A percentile compares a stretch with the other conserved stretches of the same genome.
These are phyloP conservation scores for Phytophthora aleatoria DNA, from an alignment of 352 stramenopile genomes.

Conservation along the genomic window DNA sequence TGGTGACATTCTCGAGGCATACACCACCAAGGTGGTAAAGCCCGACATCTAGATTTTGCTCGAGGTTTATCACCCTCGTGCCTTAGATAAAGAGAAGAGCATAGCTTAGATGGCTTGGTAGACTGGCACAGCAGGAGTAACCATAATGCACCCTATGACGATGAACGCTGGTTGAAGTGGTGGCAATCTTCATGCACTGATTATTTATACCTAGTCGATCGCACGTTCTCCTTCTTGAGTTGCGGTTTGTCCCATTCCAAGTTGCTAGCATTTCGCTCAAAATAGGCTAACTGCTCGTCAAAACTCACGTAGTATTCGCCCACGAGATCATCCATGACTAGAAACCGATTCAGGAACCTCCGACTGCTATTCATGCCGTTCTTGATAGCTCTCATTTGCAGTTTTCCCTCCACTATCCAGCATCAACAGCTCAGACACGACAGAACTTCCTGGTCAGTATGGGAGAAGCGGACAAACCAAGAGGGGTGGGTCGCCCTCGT, in stretches of 20 bases:
- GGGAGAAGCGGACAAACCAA: conserved; percentile 12
- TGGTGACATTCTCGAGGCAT: conserved; percentile 95
- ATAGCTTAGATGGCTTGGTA: conserved; percentile 24
- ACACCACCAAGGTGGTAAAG: conserved; percentile 77
- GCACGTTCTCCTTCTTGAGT: background rate
- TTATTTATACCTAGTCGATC: conserved; percentile 2
- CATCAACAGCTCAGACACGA: background rate
- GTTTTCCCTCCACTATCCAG: conserved; percentile 9
- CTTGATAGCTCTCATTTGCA: conserved; percentile 15
- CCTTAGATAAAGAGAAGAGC: background rate
- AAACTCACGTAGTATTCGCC: background rate
- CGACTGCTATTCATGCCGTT: background rate
- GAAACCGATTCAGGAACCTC: conserved; percentile 24
- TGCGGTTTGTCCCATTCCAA: background rate
- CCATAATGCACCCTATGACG: conserved; percentile 27
- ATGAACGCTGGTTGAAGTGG: conserved; percentile 4
- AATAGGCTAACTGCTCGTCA: background rate
- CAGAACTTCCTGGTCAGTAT: conserved; percentile 1
- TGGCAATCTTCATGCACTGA: conserved; percentile 8
- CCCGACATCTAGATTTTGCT: conserved; percentile 48
- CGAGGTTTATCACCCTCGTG: background rate
- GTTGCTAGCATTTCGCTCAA: background rate
- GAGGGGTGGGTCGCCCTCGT: conserved; percentile 11
- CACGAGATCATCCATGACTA: background rate
- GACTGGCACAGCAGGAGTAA: conserved; percentile 16